phyloP scores from a whole-genome alignment of 208 protist genomes.

The Balamuthia mandrillaris region DNA sequence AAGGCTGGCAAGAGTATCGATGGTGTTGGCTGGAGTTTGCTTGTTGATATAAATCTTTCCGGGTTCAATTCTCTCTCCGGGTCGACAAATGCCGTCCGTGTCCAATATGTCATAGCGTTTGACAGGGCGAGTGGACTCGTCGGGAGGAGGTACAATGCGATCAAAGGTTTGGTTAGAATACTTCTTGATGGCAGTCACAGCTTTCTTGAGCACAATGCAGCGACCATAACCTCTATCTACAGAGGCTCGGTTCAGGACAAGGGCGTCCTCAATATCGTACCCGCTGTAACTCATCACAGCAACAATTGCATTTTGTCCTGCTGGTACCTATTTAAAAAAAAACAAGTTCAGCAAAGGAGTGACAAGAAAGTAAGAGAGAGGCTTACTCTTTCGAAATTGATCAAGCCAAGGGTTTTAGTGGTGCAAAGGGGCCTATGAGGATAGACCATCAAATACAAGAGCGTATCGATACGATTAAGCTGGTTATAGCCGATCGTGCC shows the following conservation, averaged over 20 bases:
- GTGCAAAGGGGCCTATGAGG: constrained; percentile 94
- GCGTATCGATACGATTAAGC: constrained; percentile 93
- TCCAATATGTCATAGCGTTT: constrained; percentile 75
- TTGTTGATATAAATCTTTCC: constrained; percentile 94
- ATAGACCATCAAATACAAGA: constrained; percentile 96
- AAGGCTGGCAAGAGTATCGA: constrained; percentile 41
- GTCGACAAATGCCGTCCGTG: constrained; percentile 86
- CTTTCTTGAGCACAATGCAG: constrained; percentile 82
- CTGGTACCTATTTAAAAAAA: constrained; percentile 87
- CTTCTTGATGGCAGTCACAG: constrained; percentile 58
- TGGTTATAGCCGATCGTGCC: constrained; percentile 91
- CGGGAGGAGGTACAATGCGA: constrained; percentile 12
- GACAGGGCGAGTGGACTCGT: not conserved
- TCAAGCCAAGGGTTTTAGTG: constrained; percentile 93
- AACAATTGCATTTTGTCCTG: constrained; percentile 98
- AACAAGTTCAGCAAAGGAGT: not conserved
- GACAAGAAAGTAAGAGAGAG: not conserved
- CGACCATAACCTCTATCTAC: constrained; percentile 95
- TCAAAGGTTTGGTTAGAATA: constrained; percentile 64
- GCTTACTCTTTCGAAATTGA: constrained; percentile 83
- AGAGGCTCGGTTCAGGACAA: constrained; percentile 94
- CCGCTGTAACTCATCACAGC: constrained; percentile 99
- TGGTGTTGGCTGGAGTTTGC: constrained; percentile 73
- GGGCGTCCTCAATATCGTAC: constrained; percentile 99
- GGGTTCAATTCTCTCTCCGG: constrained; percentile 78